Base-by-base conservation (phyloP, 2,329 filamentous ascomycete species). In the Helminthosporium solani region DNA sequence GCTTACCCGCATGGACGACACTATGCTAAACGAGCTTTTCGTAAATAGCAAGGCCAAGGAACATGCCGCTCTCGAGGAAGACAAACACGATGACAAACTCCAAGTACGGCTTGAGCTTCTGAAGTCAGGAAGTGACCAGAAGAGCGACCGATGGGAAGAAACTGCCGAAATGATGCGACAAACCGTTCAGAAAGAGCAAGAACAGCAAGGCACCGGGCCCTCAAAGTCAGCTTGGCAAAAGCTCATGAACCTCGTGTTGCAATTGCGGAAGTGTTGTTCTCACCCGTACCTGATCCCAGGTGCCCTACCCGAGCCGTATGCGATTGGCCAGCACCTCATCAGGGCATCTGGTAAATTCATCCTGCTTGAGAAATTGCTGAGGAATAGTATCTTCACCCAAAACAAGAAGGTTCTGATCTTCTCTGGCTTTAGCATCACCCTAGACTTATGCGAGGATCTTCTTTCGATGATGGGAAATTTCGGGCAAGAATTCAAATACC, bases 81-180 rank as follows among this genome's bases (percentile, higher is more conserved):
- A 75, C 14, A 62, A 61, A n/a, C 57, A 71, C 47, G 69, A 71
- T 14, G 58, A 68, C 14, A 33, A 57, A 7, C 64, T 70, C 15
- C 53, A 73, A 14, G 53, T 66, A 2, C 57, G 60, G 3, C 56
- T 70, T 12, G 58, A 72, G 16, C 59, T 70, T 21, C 48, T 60
- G 3, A 47, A 62, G 21, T 41, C 57, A 19, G 49, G 51, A 16
- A 43, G 38, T 5, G 9, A 40, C 27, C 31, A 40, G 20, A 40
- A 3, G 5, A 27, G 42, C 21, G 41, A 66, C 67, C 54, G 57
- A 7, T 81, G 78, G 78, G 71, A 73, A 9, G 49, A 95, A 95
- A 74, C 92, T 86, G 75, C 91, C 91, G 70, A 87, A 91, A 84
- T 97, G 94, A 78, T 97, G 90, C 79, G 91, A 88, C 71, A 96